Conservation (phyloP, 768 basidiomycete genomes). For the Neoboletus brunneissimus region DNA sequence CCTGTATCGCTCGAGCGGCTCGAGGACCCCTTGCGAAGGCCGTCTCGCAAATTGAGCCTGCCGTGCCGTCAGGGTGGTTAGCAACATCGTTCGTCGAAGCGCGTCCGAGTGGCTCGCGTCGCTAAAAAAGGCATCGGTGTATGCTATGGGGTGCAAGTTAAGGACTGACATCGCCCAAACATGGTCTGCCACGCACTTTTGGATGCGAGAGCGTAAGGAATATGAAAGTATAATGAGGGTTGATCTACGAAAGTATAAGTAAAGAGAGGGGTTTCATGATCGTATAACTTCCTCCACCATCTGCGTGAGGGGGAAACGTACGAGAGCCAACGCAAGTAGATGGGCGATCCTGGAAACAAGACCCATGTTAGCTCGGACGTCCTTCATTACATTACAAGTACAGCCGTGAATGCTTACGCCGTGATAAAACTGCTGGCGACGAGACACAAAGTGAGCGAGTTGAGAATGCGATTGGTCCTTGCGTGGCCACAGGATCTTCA, state of each 20-base stretch:
- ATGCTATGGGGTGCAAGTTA: neutral
- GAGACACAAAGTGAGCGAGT: neutral
- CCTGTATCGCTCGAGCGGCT: neutral
- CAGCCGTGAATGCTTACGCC: neutral
- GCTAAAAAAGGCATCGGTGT: constrained; percentile 1
- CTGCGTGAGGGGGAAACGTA: neutral
- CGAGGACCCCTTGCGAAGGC: neutral
- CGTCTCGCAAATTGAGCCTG: neutral
- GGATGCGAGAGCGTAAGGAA: neutral
- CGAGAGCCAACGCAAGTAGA: neutral
- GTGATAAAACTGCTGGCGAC: neutral
- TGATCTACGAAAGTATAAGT: neutral
- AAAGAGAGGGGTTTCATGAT: neutral
- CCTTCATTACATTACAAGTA: neutral
- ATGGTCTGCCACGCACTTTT: neutral
- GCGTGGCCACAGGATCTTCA: neutral
- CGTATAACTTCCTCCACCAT: neutral
- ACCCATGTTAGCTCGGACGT: neutral
- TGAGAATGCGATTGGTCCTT: neutral
- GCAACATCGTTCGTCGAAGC: neutral
- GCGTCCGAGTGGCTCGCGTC: neutral
- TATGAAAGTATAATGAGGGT: neutral
- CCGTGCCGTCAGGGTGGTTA: neutral
- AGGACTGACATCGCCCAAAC: neutral
- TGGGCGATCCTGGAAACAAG: neutral